These are phyloP conservation scores for Stevia rebaudiana DNA, from an alignment of 140 eudicot species.

Conservation along the genomic window DNA sequence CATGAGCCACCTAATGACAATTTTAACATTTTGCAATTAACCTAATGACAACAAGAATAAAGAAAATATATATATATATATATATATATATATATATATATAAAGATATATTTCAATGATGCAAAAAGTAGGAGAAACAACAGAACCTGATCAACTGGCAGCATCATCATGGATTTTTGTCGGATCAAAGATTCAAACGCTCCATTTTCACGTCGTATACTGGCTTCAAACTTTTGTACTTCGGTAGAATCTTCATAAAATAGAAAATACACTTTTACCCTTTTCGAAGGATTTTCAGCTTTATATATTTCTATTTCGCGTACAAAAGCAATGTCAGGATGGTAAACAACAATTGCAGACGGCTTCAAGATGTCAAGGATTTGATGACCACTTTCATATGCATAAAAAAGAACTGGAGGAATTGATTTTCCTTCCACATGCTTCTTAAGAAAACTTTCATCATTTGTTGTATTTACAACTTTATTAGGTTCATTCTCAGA, in stretches of 20 bases:
- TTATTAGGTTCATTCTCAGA: conserved; percentile 26
- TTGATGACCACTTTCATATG: conserved; percentile 67
- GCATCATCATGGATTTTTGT: conserved; percentile 92
- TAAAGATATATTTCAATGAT: no score
- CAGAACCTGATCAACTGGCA: conserved; percentile 76
- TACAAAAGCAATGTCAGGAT: conserved; percentile 89
- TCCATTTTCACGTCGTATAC: conserved; percentile 88
- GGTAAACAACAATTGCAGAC: conserved; percentile 68
- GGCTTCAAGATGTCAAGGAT: conserved; percentile 79
- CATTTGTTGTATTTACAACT: neutral
- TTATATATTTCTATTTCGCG: conserved; percentile 86
- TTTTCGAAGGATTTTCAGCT: conserved; percentile 73
- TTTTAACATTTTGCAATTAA: neutral
- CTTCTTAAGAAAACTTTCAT: conserved; percentile 39
- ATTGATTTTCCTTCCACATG: conserved; percentile 47
- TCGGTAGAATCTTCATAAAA: conserved; percentile 97
- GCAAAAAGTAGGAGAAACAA: neutral
- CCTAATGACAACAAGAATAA: neutral
- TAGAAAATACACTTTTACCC: conserved; percentile 78
- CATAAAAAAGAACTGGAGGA: conserved; percentile 72
- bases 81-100: no score
- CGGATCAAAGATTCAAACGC: conserved; percentile 93
- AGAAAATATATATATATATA: neutral
- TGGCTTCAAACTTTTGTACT: conserved; percentile 87
- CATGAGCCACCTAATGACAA: conserved; percentile 56